These are phyloP conservation scores for Stemphylium vesicarium DNA, from an alignment of 2,329 filamentous ascomycete genomes.

Conservation along the genomic window DNA sequence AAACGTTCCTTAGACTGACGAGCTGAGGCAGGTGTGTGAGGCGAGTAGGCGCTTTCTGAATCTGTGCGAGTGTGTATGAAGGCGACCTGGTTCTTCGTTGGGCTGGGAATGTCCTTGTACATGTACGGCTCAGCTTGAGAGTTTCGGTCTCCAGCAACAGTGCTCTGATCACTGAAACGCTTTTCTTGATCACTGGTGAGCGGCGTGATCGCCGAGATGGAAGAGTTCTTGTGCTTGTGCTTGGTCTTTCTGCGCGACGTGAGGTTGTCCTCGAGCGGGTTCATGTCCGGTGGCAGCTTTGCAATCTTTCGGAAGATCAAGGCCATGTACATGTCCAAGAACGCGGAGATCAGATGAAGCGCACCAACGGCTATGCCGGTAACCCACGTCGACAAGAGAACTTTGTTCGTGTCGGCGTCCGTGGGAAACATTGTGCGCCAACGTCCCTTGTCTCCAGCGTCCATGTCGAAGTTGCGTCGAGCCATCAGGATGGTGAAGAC, in stretches of 20 bases:
- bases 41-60: constrained; percentile 61
- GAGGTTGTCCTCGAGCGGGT: constrained; percentile 85
- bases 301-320: constrained; percentile 83
- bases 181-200: constrained; percentile 63
- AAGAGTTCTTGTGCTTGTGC: constrained; percentile 77
- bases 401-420: constrained; percentile 60
- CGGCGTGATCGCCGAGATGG: constrained; percentile 54
- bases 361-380: constrained; percentile 67
- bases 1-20: constrained; percentile 59
- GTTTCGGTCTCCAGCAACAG: constrained; percentile 45
- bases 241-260: constrained; percentile 68
- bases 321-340: constrained; percentile 75
- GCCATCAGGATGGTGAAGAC: constrained; percentile 64
- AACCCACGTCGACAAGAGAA: constrained; percentile 73
- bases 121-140: constrained; percentile 41
- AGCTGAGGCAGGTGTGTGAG: constrained; percentile 58
- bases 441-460: constrained; percentile 51
- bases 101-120: constrained; percentile 35
- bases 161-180: constrained; percentile 60
- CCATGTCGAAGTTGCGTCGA: constrained; percentile 59
- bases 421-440: constrained; percentile 75
- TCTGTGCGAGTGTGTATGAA: constrained; percentile 82
- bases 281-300: constrained; percentile 88
- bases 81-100: constrained; percentile 63
- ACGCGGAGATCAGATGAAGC: constrained; percentile 73